Conservation (phyloP, 306 rosid species). For the Lithocarpus polystachyus region DNA sequence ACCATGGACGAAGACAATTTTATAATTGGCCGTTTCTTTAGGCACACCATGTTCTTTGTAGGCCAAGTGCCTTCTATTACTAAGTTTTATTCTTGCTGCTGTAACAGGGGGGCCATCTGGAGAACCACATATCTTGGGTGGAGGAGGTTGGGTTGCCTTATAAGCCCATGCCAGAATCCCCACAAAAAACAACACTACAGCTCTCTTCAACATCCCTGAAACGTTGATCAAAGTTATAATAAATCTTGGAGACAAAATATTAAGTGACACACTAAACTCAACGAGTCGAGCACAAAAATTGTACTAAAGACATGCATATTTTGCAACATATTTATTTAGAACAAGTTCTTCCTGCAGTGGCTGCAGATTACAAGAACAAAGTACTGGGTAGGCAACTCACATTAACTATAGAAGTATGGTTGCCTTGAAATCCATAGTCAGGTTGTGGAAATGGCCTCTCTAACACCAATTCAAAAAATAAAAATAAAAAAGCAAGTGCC, state of each 20-base stretch:
- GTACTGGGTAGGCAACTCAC: background rate
- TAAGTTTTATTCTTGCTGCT: slow-evolving; percentile 67
- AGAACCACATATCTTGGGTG: slow-evolving; percentile 74
- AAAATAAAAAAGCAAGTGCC: background rate
- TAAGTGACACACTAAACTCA: background rate
- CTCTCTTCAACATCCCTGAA: slow-evolving; percentile 62
- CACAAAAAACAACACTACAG: slow-evolving; percentile 43
- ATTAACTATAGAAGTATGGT: background rate
- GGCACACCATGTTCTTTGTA: slow-evolving; percentile 78
- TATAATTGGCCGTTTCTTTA: slow-evolving; percentile 61
- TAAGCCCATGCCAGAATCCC: slow-evolving; percentile 79
- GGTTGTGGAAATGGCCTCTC: background rate
- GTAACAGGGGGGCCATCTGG: slow-evolving; percentile 70
- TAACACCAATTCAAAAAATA: background rate
- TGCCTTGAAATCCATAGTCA: background rate
- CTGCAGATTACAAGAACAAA: background rate
- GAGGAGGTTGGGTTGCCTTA: slow-evolving; percentile 71
- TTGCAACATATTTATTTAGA: background rate
- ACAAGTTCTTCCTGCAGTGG: background rate
- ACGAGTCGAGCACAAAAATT: background rate
- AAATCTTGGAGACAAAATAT: background rate
- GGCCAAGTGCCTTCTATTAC: slow-evolving; percentile 88
- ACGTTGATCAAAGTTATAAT: background rate
- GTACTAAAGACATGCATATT: background rate
- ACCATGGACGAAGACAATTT: slow-evolving; percentile 62